Evolutionary conservation across 108 stramenopile genomes (phyloP).

Genomic region (Cyclotella choctawhatcheeana): DNA sequence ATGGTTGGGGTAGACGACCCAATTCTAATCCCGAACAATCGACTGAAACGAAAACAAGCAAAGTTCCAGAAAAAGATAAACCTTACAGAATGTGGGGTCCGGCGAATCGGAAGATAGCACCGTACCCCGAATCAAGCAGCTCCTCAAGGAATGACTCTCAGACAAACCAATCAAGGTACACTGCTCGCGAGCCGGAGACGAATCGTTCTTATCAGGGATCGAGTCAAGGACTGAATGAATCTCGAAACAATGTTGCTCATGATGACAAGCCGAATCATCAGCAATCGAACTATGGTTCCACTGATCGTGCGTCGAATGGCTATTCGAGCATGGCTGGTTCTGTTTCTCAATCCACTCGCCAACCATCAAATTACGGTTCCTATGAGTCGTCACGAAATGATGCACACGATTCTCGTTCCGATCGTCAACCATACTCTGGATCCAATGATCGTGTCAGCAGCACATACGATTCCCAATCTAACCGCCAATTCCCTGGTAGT

Average conservation of each 20-base stretch:
- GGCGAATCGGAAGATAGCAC: background rate
- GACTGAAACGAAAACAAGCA: background rate
- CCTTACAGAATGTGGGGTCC: background rate
- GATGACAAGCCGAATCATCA: background rate
- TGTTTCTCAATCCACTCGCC: conserved; percentile 5
- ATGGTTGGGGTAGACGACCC: background rate
- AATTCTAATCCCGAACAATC: background rate
- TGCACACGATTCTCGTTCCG: background rate
- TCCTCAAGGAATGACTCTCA: background rate
- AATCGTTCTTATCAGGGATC: background rate
- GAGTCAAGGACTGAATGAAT: background rate
- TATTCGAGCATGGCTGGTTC: background rate
- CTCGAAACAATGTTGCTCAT: background rate
- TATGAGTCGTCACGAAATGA: background rate
- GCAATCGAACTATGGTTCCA: background rate
- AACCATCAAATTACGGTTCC: background rate
- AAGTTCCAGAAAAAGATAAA: background rate
- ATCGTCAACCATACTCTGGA: background rate
- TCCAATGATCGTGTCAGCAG: background rate
- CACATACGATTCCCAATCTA: conserved; percentile 3
- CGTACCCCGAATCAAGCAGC: background rate
- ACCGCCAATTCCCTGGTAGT: background rate
- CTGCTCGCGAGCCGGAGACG: background rate
- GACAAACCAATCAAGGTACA: background rate
- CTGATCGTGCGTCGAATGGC: background rate